These are phyloP conservation scores for Penicillium sp. DNA, from an alignment of 2,329 filamentous ascomycete species.

Conservation along the genomic window DNA sequence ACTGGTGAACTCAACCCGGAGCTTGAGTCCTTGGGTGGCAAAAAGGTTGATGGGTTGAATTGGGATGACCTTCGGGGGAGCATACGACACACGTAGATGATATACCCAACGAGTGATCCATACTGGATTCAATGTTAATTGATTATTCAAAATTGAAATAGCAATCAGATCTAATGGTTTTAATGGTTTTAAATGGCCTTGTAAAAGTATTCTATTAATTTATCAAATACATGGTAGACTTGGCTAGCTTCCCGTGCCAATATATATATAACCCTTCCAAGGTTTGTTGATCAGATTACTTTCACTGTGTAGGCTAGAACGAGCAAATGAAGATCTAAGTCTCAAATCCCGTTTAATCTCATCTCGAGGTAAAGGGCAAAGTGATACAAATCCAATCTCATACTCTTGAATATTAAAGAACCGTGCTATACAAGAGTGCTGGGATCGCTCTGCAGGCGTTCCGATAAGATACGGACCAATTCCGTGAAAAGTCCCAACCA, in stretches of 20 bases:
- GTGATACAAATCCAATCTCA: not conserved
- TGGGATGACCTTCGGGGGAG: conserved; percentile 51
- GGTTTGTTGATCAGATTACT: not conserved
- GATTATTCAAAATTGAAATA: conserved; percentile 11
- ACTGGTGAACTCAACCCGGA: conserved; percentile 33
- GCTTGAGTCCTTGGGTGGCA: conserved; percentile 43
- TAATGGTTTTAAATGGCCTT: not conserved
- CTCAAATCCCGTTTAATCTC: not conserved
- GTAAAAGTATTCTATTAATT: not conserved
- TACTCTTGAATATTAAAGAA: not conserved
- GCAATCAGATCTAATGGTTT: conserved; percentile 15
- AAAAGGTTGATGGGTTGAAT: conserved; percentile 51
- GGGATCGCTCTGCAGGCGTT: not conserved
- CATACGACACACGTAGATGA: conserved; percentile 30
- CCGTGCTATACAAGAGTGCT: not conserved
- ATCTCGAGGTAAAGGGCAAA: not conserved
- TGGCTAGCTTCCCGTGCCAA: not conserved
- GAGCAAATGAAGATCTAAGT: not conserved
- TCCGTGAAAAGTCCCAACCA: conserved; percentile 9
- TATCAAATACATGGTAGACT: too few species aligned
- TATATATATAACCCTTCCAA: not conserved
- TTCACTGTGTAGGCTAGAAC: not conserved
- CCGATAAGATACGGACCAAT: conserved; percentile 10
- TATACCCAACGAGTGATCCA: conserved; percentile 15
- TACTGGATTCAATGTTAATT: conserved; percentile 9